Evolutionary conservation across 2,329 filamentous ascomycete genomes (phyloP), one percentile per base, ranked within the genome.

Genomic region (Exophiala calicioides): DNA sequence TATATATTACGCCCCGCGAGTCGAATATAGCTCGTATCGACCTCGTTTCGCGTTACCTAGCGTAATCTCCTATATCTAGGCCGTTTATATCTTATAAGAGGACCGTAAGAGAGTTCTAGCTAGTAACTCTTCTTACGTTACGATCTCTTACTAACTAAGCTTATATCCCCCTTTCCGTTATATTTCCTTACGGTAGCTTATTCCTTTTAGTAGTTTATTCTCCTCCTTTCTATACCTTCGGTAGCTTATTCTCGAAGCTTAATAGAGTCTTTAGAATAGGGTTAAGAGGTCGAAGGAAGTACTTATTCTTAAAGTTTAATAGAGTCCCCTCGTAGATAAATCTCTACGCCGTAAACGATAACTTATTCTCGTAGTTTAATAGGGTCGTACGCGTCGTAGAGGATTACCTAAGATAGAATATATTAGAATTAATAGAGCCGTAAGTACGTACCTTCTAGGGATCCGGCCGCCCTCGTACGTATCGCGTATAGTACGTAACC

Each of bases 101-200:
- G 13, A 33, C 27, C 16, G 15, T 42, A 29, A 24, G 29, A 23
- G 15, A 13, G 15, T 33, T 31, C 27, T 33, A 5, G 38, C 38
- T n/a, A 31, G 38, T 6, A 42, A 33, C 8, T 12, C 38, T 23
- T 35, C 32, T 16, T 18, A 6, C 5, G 5, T 31, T 41, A 13
- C 38, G 38, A 41, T 41, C 38, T 12, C 38, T 41, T 31, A 31
- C 38, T 41, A 41, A 32, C 21, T 15, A 42, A 42, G 38, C 38
- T 42, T 42, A 42, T 42, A 15, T 42, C 27, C 27, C 38, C 18
- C 15, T n/a, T 42, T 32, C 21, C 3, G 38, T 42, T 42, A 18
- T 42, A 42, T 13, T 32, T 42, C 27, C 27, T 42, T 15, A 7
- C 38, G 38, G 27, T 42, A 29, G 16, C 27, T 42, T 33, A 15